Evolutionary conservation across 2,329 filamentous ascomycete species (phyloP), one percentile per base, ranked within the genome.

Genomic region (Neofusicoccum parvum): DNA sequence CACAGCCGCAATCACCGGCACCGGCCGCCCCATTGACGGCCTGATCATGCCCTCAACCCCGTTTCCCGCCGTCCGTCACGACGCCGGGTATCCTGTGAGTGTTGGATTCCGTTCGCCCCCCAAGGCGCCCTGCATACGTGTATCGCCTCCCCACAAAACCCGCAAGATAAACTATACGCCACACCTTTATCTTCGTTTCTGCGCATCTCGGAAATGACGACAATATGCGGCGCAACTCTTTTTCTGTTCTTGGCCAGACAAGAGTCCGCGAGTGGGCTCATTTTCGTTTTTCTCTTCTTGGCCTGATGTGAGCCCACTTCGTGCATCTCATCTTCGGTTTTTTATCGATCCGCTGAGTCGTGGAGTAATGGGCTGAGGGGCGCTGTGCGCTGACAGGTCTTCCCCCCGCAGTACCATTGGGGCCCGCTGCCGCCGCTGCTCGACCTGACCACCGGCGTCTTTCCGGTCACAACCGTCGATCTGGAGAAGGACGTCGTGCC

Each of bases 21-120:
- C 66, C 12, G 66, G 66, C 34, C 49, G 66, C 43, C 62, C 66
- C 10, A 65, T 67, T 14, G 66, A 65, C 49, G 66, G 51, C 15
- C 46, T 67, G 11, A 65, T 67, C n/a, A 62, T 67, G 62, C 54
- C 62, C 46, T 49, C 43, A 1, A 46, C 14, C 15, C n/a, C 46
- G 12, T 49, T 14, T 1, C 17, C 48, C 23, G 27, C 48, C 48
- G 48, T 51, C 27, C 48, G 48, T 5, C 27, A 51, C 12, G 23
- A 23, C 23, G 48, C 48, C 48, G 48, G 27, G 23, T 32, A 34
- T 36, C 27, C 48, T 15, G 48, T 51, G 34, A 34, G 48, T 15
- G 27, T 51, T 51, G 14, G 27, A 32, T 7, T 32, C 27, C 11
- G 32, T 23, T 23, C 23, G 15, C 48, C 48, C 10, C 14, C 23